These are phyloP conservation scores for Daldinia childiae DNA, from an alignment of 495 filamentous ascomycete genomes.

Conservation along the genomic window DNA sequence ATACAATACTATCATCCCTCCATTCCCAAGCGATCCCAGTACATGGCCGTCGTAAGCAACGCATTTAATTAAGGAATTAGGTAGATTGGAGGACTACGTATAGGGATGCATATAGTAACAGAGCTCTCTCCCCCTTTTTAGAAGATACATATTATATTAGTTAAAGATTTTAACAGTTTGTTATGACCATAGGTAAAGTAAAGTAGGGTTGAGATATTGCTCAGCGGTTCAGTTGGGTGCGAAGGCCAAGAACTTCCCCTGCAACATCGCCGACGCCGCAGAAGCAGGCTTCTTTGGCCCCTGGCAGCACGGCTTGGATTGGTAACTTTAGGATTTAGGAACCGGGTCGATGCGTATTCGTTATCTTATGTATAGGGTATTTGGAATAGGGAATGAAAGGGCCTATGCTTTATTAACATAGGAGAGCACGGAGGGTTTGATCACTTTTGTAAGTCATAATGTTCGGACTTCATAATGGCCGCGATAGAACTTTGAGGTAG, in stretches of 20 bases:
- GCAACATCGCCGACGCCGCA: neutral
- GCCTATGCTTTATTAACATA: too few relatives aligned
- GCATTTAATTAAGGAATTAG: neutral
- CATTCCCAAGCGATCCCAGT: neutral
- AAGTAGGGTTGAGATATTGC: neutral
- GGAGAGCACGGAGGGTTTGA: too few relatives aligned
- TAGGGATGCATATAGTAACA: neutral
- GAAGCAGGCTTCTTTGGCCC: neutral
- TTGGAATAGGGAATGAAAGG: too few relatives aligned
- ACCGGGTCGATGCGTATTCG: too few relatives aligned
- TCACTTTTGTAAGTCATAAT: neutral
- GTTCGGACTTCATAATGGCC: neutral
- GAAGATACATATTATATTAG: neutral
- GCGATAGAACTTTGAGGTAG: neutral
- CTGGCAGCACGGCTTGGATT: neutral
- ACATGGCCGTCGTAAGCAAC: neutral
- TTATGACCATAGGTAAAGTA: neutral
- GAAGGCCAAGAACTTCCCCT: slow-evolving; percentile 1
- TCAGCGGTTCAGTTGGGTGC: neutral
- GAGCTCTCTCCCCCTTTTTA: neutral
- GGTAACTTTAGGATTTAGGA: neutral
- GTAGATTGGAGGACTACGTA: neutral
- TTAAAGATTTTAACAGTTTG: neutral
- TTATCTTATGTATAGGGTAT: too few relatives aligned
- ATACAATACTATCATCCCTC: neutral